Base-by-base conservation (phyloP, 2,329 filamentous ascomycete genomes). In the Apiospora sp. region DNA sequence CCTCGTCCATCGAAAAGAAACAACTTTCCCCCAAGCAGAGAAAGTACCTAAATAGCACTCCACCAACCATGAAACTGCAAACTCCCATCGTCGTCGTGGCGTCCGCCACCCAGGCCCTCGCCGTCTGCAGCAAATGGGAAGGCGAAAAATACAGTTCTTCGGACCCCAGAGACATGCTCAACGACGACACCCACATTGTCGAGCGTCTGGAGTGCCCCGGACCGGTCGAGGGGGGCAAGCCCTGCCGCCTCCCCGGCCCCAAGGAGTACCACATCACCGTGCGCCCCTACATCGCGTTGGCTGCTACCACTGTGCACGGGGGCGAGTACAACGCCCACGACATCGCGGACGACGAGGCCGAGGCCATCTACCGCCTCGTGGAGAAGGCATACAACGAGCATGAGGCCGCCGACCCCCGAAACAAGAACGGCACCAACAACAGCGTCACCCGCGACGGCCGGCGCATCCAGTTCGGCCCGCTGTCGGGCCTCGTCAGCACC, bases 91-190 rank as follows among this genome's bases (percentile, higher is more conserved):
- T n/a, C 22, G 8, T 24, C 7, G 22, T 51, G 48, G 48, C n/a
- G 22, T 51, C 22, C 8, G 48, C 48, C 48, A 51, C 48, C 48
- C n/a, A 51, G 16, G 48, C n/a, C 10, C 22, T 51, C 48, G 48
- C 48, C 48, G 22, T 24, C 48, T 51, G 48, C 48, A 51, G n/a
- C 22, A 12, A 51, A 24, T 51, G 48, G 48, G n/a, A 51, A 24
- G 22, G 1, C 48, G 1, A 3, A 24, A 1, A 7, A 3, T 3
- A 51, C 48, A 12, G 2, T 10, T 0, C 3, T 1, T 4, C 19
- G 16, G 13, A 4, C n/a, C 7, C 22, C 22, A 1, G 6, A 6
- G 46, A 22, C 7, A 24, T 51, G 13, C 22, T 12, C 48, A 3
- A 1, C 7, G 48, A 51, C 48, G n/a, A 51, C 48, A 6, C 8